Base-by-base conservation (phyloP, 257 asterid genomes). In the Cinchona pubescens region DNA sequence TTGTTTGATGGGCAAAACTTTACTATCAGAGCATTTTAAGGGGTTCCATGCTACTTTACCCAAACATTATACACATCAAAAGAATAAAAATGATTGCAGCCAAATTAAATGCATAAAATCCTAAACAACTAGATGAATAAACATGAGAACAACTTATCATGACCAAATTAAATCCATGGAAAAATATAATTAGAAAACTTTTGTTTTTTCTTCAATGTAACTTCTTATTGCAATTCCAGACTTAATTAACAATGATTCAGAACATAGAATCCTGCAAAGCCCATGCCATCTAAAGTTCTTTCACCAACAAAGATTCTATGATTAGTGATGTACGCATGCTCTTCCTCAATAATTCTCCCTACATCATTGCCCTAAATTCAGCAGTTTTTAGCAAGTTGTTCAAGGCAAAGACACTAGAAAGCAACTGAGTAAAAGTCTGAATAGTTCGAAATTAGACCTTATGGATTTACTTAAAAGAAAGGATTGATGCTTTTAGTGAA, bases 321-420 rank as follows among this genome's bases (percentile, higher is more conserved):
- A 58, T 72, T 58, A 58, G 56, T 21, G 56, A 13, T 23, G 67
- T 42, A 40, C 61, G 68, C 76, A 58, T 72, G 76, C 76, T 38
- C 42, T 38, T 56, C 46, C 51, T 37, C 11, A 12, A 71, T 37
- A 21, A 72, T 58, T 72, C 56, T 43, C 51, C 46, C 59, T 40
- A 27, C 58, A 73, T 73, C 77, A 73, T 60, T 73, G 61, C 77
- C 69, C 34, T 42, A 42, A 59, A 45, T 37, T 29, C 19, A 27
- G 69, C 69, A 42, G 45, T 6, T 35, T 21, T 35, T 14, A 6
- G 16, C 34, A 60, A 42, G 60, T 7, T 70, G 40, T n/a, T 72
- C 25, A 37, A 23, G 67, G 18, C 64, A 16, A 19, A 1, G 61
- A n/a, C n/a, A 71, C 9, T 32, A 6, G 29, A 71, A 51, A 34